Percentiles rank a stretch among this genome's conserved stretches.
These are phyloP conservation scores for Candida caryicola DNA, from an alignment of 805 yeast genomes.

Conservation along the genomic window DNA sequence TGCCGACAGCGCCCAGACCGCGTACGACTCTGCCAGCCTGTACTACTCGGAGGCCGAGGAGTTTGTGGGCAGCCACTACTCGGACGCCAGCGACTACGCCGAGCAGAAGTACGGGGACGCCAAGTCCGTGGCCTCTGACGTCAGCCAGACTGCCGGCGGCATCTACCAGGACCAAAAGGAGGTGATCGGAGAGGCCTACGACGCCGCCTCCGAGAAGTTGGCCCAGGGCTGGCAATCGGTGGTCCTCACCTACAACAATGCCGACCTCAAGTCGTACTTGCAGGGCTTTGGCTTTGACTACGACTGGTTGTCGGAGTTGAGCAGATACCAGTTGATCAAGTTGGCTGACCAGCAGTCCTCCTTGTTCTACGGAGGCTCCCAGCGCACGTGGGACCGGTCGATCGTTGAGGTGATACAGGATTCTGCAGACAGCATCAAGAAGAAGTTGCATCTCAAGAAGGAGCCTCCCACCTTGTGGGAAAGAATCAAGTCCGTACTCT, in stretches of 20 bases:
- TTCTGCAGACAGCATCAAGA: slow-evolving; percentile 3
- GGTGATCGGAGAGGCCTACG: slow-evolving; percentile 6
- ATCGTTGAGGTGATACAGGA: slow-evolving; percentile 6
- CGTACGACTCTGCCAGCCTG: background rate
- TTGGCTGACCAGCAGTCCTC: slow-evolving; percentile 42
- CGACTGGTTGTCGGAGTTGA: slow-evolving; percentile 15
- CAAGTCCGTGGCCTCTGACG: background rate
- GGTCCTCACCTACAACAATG: slow-evolving; percentile 41
- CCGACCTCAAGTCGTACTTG: slow-evolving; percentile 42
- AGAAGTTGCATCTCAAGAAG: slow-evolving; percentile 3
- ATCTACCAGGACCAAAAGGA: slow-evolving; percentile 9
- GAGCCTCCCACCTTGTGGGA: slow-evolving; percentile 6
- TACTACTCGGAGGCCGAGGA: background rate
- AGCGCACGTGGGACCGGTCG: slow-evolving; percentile 8
- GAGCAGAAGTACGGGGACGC: background rate
- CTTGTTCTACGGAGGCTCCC: slow-evolving; percentile 30
- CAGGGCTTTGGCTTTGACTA: slow-evolving; percentile 40
- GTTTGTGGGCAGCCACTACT: background rate
- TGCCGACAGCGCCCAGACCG: background rate
- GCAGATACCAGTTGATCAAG: slow-evolving; percentile 32
- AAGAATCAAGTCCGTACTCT: slow-evolving; percentile 1
- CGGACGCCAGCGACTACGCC: background rate
- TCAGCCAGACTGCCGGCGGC: slow-evolving; percentile 4
- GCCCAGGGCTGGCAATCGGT: slow-evolving; percentile 12
- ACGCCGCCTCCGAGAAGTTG: background rate